These are phyloP conservation scores for Coprinopsis strossmayeri DNA, from an alignment of 768 basidiomycete species.

Conservation along the genomic window DNA sequence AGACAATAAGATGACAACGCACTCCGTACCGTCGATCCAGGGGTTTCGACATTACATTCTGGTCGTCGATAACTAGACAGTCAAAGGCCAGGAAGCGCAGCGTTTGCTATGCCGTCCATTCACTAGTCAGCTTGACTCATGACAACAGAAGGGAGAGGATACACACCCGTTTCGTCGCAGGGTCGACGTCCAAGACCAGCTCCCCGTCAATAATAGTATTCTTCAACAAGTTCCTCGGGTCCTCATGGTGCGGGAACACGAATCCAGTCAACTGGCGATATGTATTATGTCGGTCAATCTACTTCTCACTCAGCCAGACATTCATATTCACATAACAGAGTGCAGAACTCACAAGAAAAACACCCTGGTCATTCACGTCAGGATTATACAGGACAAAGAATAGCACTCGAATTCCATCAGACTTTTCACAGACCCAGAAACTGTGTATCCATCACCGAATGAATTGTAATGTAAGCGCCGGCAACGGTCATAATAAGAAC, in stretches of 20 bases:
- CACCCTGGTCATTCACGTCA: slow-evolving; percentile 42
- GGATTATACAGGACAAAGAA: slow-evolving; percentile 67
- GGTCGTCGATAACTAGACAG: slow-evolving; percentile 78
- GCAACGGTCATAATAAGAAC: slow-evolving; percentile 5
- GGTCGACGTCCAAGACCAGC: slow-evolving; percentile 86
- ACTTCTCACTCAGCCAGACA: not conserved
- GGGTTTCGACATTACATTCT: slow-evolving; percentile 80
- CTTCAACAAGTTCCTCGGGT: slow-evolving; percentile 56
- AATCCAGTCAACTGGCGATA: slow-evolving; percentile 73
- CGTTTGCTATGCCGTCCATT: no score
- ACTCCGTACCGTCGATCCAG: slow-evolving; percentile 90
- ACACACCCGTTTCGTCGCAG: slow-evolving; percentile 60
- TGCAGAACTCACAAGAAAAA: slow-evolving; percentile 63
- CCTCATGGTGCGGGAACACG: slow-evolving; percentile 86
- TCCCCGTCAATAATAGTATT: slow-evolving; percentile 91
- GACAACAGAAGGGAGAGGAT: no score
- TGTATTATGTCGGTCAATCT: slow-evolving; percentile 94
- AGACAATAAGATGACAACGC: no score
- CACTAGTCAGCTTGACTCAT: no score
- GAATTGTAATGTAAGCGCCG: not conserved
- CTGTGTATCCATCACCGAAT: slow-evolving; percentile 33
- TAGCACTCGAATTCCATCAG: slow-evolving; percentile 89
- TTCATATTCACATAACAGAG: not conserved
- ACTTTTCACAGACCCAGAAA: slow-evolving; percentile 99
- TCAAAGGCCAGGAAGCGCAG: slow-evolving; percentile 87